Percentiles rank a stretch among this genome's conserved stretches.
Evolutionary conservation across 371 early-diverging fungal species (phyloP).

Genomic region (Mortierella sp.): DNA sequence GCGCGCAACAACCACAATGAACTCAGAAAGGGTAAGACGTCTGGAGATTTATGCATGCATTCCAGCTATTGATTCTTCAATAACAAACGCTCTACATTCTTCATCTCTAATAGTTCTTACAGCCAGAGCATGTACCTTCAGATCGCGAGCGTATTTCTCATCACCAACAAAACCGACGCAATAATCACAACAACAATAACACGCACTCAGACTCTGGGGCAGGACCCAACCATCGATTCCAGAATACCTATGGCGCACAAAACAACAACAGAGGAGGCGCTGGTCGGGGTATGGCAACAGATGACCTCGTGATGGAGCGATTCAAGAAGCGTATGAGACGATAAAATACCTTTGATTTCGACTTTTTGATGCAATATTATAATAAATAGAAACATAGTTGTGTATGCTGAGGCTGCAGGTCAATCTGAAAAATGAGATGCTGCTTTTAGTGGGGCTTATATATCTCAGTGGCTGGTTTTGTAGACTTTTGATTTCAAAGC

Average conservation of each 20-base stretch:
- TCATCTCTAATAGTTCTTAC: constrained; percentile 19
- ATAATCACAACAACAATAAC: constrained; percentile 19
- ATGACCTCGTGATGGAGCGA: constrained; percentile 82
- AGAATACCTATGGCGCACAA: constrained; percentile 28
- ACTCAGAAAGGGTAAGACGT: constrained; percentile 29
- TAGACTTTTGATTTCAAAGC: too few relatives aligned
- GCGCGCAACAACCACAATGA: constrained; percentile 30
- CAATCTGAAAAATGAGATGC: too few relatives aligned
- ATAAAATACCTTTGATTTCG: neutral
- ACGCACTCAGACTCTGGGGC: constrained; percentile 11
- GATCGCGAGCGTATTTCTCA: constrained; percentile 50
- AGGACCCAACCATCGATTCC: constrained; percentile 37
- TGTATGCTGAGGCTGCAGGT: too few relatives aligned
- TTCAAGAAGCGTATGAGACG: constrained; percentile 82
- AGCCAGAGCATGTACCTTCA: constrained; percentile 46
- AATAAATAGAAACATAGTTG: too few relatives aligned
- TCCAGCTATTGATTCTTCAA: neutral
- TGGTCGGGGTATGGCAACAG: constrained; percentile 75
- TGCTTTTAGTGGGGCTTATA: too few relatives aligned
- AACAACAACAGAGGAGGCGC: constrained; percentile 33
- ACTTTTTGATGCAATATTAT: too few relatives aligned
- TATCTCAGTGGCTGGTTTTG: too few relatives aligned
- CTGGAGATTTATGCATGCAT: neutral
- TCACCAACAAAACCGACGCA: constrained; percentile 43
- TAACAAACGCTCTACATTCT: neutral